Evolutionary conservation across 257 asterid genomes (phyloP).

Genomic region (Forsythia suspensa): DNA sequence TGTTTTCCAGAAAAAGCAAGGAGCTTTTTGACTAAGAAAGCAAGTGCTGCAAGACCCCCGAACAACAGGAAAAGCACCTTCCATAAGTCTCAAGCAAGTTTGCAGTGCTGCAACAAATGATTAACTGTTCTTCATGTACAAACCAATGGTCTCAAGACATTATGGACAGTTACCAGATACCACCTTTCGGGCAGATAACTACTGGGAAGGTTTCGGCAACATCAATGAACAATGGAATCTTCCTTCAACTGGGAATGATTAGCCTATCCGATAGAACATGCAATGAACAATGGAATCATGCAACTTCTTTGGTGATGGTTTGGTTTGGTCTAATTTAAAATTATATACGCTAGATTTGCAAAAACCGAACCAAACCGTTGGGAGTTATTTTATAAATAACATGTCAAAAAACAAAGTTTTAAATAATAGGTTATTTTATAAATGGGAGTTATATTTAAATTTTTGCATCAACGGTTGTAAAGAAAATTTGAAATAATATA

Average conservation of each 20-base stretch:
- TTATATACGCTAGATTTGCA: too few species aligned
- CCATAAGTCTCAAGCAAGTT: background rate
- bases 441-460: too few species aligned
- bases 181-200: background rate
- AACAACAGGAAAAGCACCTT: background rate
- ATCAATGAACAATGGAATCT: too few species aligned
- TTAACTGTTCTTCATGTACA: background rate
- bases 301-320: too few species aligned
- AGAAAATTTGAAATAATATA: too few species aligned
- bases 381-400: too few species aligned
- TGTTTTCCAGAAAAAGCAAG: background rate
- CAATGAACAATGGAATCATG: background rate
- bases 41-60: background rate
- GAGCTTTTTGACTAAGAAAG: background rate
- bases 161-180: background rate
- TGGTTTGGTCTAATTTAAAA: too few species aligned
- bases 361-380: too few species aligned
- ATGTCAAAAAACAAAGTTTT: too few species aligned
- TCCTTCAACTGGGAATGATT: background rate
- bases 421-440: too few species aligned
- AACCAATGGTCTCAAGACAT: background rate
- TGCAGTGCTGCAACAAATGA: background rate
- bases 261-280: background rate
- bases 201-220: conserved; percentile 7
- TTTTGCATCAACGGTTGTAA: too few species aligned